A percentile compares a stretch with the other conserved stretches of the same genome.
These are phyloP conservation scores for Isabelozyma rhagii DNA, from an alignment of 805 yeast genomes.

Conservation along the genomic window DNA sequence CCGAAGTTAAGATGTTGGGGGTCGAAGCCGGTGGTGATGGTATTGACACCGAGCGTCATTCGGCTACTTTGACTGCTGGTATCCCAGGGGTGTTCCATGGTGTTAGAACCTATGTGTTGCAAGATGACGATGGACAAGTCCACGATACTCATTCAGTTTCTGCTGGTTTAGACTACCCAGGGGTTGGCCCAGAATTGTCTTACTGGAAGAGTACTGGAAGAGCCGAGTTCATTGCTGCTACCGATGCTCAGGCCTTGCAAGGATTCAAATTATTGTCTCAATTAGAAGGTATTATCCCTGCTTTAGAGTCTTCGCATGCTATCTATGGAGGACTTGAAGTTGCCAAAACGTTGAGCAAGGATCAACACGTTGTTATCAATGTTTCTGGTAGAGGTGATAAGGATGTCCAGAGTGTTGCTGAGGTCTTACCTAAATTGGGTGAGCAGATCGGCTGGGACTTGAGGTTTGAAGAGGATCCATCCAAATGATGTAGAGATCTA, in stretches of 20 bases:
- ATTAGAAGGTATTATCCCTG: slow-evolving; percentile 97
- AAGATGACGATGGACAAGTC: slow-evolving; percentile 90
- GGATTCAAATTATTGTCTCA: slow-evolving; percentile 90
- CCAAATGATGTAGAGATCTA: slow-evolving; percentile 17
- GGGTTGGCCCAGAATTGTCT: slow-evolving; percentile 98
- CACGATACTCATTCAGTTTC: slow-evolving; percentile 97
- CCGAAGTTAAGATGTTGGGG: slow-evolving; percentile 77
- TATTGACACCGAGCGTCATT: slow-evolving; percentile 79
- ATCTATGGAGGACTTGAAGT: slow-evolving; percentile 84
- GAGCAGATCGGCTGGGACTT: slow-evolving; percentile 94
- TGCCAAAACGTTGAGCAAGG: slow-evolving; percentile 78
- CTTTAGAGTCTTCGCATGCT: slow-evolving; percentile 97
- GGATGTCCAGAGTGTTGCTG: slow-evolving; percentile 97
- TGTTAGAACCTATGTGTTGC: slow-evolving; percentile 89
- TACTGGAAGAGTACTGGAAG: slow-evolving; percentile 93
- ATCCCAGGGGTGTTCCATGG: slow-evolving; percentile 98
- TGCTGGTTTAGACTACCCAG: slow-evolving; percentile 98
- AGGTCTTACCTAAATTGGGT: slow-evolving; percentile 84
- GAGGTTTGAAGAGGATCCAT: slow-evolving; percentile 65
- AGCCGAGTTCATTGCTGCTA: slow-evolving; percentile 86
- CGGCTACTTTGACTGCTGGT: slow-evolving; percentile 95
- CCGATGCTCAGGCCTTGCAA: slow-evolving; percentile 89
- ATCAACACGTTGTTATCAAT: slow-evolving; percentile 80
- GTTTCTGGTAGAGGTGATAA: slow-evolving; percentile 99
- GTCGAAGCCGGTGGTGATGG: slow-evolving; percentile 99